These are phyloP conservation scores for Lactifluus hygrophoroides DNA, from an alignment of 768 basidiomycete species.

Conservation along the genomic window DNA sequence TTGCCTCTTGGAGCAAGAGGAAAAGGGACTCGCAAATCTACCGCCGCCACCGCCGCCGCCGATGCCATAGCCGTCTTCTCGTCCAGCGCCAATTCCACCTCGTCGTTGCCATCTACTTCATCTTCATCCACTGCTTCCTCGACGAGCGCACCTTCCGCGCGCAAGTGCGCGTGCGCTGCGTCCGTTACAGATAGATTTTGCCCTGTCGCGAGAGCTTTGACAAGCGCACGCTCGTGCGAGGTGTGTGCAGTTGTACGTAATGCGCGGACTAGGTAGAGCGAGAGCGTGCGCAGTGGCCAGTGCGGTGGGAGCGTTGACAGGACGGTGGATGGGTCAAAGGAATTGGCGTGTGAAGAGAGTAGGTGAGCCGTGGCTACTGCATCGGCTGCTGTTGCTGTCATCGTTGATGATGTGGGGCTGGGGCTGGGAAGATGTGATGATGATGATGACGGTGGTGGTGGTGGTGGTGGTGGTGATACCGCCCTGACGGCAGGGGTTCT, in stretches of 20 bases:
- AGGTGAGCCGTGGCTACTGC: slow-evolving; percentile 33
- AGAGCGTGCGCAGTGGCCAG: slow-evolving; percentile 62
- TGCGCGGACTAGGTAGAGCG: slow-evolving; percentile 1
- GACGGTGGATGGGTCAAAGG: slow-evolving; percentile 63
- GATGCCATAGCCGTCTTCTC: slow-evolving; percentile 1
- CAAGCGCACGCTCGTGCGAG: slow-evolving; percentile 59
- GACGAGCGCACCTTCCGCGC: slow-evolving; percentile 7
- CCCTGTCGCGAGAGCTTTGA: slow-evolving; percentile 69
- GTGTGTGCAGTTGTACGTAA: slow-evolving; percentile 34
- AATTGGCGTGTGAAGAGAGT: slow-evolving; percentile 51
- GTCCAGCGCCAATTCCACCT: slow-evolving; percentile 1
- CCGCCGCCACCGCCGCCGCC: background rate
- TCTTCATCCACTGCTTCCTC: slow-evolving; percentile 1
- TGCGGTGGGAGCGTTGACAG: slow-evolving; percentile 73
- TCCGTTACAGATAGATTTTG: slow-evolving; percentile 60
- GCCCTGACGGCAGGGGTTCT: background rate
- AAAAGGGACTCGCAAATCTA: background rate
- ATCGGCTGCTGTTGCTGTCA: background rate
- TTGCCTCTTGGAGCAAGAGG: background rate
- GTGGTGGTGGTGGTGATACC: background rate
- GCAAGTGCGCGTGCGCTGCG: background rate
- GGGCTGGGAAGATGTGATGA: background rate
- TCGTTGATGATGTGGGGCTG: background rate
- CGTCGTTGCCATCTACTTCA: background rate
- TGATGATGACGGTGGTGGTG: background rate